phyloP scores from a whole-genome alignment of 768 basidiomycete genomes.

The Leccinum subgranulosum region DNA sequence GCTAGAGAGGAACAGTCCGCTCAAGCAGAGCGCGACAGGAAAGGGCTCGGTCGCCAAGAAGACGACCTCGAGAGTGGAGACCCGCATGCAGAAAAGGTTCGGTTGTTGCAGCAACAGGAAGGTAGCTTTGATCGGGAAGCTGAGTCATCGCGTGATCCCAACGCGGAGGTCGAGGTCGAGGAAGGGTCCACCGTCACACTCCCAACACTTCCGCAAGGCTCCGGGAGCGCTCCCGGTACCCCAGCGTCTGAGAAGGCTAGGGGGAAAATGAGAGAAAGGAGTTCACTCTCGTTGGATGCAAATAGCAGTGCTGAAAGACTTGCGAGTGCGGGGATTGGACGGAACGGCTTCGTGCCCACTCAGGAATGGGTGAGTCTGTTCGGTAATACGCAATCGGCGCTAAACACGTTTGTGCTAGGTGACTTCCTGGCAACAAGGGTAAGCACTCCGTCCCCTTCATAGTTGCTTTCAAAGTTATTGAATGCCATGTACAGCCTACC shows the following conservation, averaged over 20 bases:
- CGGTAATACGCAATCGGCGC: neutral
- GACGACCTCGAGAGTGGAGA: slow-evolving; percentile 29
- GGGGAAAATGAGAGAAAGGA: slow-evolving; percentile 85
- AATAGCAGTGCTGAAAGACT: slow-evolving; percentile 58
- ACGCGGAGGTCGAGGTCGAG: slow-evolving; percentile 12
- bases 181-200: slow-evolving; percentile 22
- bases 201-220: slow-evolving; percentile 43
- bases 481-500: slow-evolving; percentile 59
- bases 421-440: slow-evolving; percentile 97
- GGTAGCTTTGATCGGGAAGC: slow-evolving; percentile 23
- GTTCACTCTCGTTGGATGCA: slow-evolving; percentile 50
- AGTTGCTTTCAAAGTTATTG: slow-evolving; percentile 1
- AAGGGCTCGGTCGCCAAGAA: slow-evolving; percentile 13
- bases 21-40: slow-evolving; percentile 25
- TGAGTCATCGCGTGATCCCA: slow-evolving; percentile 18
- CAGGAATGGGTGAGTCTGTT: slow-evolving; percentile 82
- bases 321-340: slow-evolving; percentile 69
- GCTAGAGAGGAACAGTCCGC: slow-evolving; percentile 66
- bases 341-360: slow-evolving; percentile 92
- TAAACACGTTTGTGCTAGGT: slow-evolving; percentile 44
- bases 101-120: slow-evolving; percentile 57
- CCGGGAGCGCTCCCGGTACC: slow-evolving; percentile 33
- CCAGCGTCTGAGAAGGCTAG: slow-evolving; percentile 79
- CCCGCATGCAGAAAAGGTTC: slow-evolving; percentile 55
- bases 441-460: slow-evolving; percentile 14